phyloP scores from a whole-genome alignment of 371 early-diverging fungal species.

The Fennellomyces sp. region DNA sequence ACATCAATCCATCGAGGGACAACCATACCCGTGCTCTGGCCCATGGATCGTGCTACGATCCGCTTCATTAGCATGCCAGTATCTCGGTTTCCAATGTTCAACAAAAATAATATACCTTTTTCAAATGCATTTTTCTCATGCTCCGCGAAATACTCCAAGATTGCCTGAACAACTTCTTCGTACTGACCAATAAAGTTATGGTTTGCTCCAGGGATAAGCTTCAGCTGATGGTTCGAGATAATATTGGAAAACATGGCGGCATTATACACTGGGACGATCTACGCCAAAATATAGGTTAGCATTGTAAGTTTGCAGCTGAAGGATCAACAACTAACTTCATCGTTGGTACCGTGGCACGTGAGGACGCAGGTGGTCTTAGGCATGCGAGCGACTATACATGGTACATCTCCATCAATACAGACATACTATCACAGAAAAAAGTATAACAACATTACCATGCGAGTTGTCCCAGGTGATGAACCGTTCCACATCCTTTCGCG shows the following conservation, averaged over 20 bases:
- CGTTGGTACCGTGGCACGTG: conserved; percentile 60
- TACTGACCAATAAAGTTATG: conserved; percentile 57
- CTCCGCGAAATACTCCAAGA: conserved; percentile 40
- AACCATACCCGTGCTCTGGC: conserved; percentile 24
- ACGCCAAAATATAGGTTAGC: background rate
- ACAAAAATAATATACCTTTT: conserved; percentile 31
- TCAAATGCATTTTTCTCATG: conserved; percentile 46
- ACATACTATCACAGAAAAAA: no score
- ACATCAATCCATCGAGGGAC: conserved; percentile 53
- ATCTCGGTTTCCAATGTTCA: background rate
- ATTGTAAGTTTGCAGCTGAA: background rate
- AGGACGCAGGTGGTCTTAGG: conserved; percentile 60
- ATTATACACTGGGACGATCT: conserved; percentile 64
- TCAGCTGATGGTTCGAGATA: conserved; percentile 54
- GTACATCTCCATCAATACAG: background rate
- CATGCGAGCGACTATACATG: conserved; percentile 40
- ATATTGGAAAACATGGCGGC: conserved; percentile 54
- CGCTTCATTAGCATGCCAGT: background rate
- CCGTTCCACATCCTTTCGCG: conserved; percentile 35
- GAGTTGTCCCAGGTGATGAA: conserved; percentile 44
- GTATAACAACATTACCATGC: conserved; percentile 42
- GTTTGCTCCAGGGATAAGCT: conserved; percentile 56
- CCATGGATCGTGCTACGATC: conserved; percentile 31
- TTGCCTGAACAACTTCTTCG: conserved; percentile 41
- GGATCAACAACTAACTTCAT: conserved; percentile 26